A percentile compares a stretch with the other conserved stretches of the same genome.
Conservation (phyloP, 345 rosid genomes). For the Tarenaya hassleriana region DNA sequence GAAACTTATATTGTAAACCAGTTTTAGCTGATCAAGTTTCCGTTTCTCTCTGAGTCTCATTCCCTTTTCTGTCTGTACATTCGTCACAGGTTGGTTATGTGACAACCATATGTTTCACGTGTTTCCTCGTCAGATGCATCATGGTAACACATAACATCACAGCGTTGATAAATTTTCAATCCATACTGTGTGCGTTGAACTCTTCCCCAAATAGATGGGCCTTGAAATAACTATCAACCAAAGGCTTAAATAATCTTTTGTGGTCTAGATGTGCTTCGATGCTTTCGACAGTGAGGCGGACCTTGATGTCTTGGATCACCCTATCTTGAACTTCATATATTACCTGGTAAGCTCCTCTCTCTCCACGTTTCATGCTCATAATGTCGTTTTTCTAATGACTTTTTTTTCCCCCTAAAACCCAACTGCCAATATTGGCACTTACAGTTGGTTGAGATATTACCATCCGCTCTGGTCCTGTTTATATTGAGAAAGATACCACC, state of each 20-base stretch:
- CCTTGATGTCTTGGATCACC: conserved; percentile 61
- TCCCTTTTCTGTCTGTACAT: neutral
- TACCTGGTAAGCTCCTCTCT: conserved; percentile 43
- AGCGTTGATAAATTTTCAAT: neutral
- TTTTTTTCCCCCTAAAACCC: neutral
- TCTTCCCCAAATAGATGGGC: no score
- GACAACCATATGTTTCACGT: conserved; percentile 61
- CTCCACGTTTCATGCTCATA: neutral
- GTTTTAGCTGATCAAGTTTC: neutral
- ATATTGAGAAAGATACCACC: conserved; percentile 80
- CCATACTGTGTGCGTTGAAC: neutral
- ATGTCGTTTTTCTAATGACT: neutral
- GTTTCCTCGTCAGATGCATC: no score
- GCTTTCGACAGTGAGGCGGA: conserved; percentile 54
- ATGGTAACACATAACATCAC: conserved; percentile 35
- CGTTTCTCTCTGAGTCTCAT: neutral
- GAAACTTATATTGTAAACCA: conserved; percentile 15
- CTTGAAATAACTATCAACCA: no score
- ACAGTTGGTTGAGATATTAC: conserved; percentile 73
- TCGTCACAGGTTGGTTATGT: conserved; percentile 81
- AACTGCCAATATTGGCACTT: conserved; percentile 8
- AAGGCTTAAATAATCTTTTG: conserved; percentile 1
- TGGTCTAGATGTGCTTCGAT: conserved; percentile 31
- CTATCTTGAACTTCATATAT: conserved; percentile 53
- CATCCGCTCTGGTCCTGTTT: conserved; percentile 66